Percentiles rank a stretch among this genome's conserved stretches.
phyloP scores from a whole-genome alignment of 441 rosid genomes.

The Macaranga tanarius region DNA sequence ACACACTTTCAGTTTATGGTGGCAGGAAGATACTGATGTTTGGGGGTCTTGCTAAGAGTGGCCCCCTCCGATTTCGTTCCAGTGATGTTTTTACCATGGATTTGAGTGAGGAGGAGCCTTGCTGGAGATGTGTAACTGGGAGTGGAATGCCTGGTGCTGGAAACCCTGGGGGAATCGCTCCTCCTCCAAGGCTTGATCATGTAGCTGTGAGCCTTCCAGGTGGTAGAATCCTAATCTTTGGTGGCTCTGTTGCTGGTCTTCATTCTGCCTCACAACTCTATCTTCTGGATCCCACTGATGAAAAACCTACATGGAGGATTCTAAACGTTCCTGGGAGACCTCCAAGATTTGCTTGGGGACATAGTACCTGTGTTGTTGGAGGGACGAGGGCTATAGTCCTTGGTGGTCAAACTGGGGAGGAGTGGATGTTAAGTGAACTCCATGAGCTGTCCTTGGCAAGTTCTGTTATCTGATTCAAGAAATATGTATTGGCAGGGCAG shows the following conservation, averaged over 20 bases:
- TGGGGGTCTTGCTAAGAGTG: slow-evolving; percentile 90
- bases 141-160: slow-evolving; percentile 90
- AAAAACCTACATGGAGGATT: slow-evolving; percentile 89
- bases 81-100: slow-evolving; percentile 94
- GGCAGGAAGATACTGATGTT: slow-evolving; percentile 89
- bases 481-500: background rate
- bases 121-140: slow-evolving; percentile 80
- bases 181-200: slow-evolving; percentile 93
- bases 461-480: slow-evolving; percentile 42
- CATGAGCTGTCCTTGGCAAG: slow-evolving; percentile 80
- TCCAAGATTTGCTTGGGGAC: slow-evolving; percentile 97
- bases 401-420: slow-evolving; percentile 96
- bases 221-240: slow-evolving; percentile 84
- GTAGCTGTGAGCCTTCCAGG: slow-evolving; percentile 89
- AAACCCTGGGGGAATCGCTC: slow-evolving; percentile 76
- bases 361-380: slow-evolving; percentile 92
- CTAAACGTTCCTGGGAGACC: slow-evolving; percentile 84
- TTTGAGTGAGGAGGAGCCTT: slow-evolving; percentile 82
- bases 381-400: slow-evolving; percentile 87
- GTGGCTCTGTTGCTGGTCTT: slow-evolving; percentile 96
- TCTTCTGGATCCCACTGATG: slow-evolving; percentile 89
- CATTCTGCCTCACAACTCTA: slow-evolving; percentile 91
- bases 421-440: slow-evolving; percentile 91
- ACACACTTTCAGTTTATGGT: slow-evolving; percentile 81
- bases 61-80: slow-evolving; percentile 85